Base-by-base conservation (phyloP, 78 protist genomes). In the Capsaspora owczarzaki region DNA sequence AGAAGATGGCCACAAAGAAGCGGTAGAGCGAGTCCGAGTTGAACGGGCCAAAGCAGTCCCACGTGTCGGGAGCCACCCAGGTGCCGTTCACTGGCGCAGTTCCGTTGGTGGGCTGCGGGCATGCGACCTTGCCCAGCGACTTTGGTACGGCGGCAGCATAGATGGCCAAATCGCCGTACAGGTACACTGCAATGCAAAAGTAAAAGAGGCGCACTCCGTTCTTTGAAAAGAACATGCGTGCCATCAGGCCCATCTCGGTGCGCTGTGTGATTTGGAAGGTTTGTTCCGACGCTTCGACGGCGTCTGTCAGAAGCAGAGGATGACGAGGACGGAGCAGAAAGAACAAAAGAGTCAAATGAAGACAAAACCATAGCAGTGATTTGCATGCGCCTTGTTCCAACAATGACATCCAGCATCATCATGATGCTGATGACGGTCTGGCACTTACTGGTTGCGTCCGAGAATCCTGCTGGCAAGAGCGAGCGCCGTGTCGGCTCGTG, bases 151-250 rank as follows among this genome's bases (percentile, higher is more conserved):
- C 68, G 53, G 49, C 79, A 12, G 84, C 77, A 77, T 85, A 85
- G 56, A 85, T 85, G 22, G 66, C 72, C 25, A 85, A n/a, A 56
- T 85, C 88, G n/a, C 89, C 89, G 42, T 76, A 79, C 46, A 85
- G 71, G 60, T 85, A 85, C 27, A 74, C 42, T 10, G 25, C 23
- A n/a, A 85, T 75, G 70, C 46, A n/a, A 19, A 49, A 3, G 61
- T 61, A 77, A 46, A 79, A 79, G 81, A 53, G 41, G 29, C 31
- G 12, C 33, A 33, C 38, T 31, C 82, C 79, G 27, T 25, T 29
- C 31, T 23, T 4, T 10, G 43, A 0, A 23, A 79, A 74, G 49
- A 69, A 61, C 33, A 29, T 35, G 25, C 29, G 25, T 19, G 88
- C 83, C 78, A 85, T 68, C 33, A 38, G 41, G 2, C 53, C 60